These are phyloP conservation scores for Marasmius tenuissimus DNA, from an alignment of 1,284 basidiomycete genomes.

Conservation along the genomic window DNA sequence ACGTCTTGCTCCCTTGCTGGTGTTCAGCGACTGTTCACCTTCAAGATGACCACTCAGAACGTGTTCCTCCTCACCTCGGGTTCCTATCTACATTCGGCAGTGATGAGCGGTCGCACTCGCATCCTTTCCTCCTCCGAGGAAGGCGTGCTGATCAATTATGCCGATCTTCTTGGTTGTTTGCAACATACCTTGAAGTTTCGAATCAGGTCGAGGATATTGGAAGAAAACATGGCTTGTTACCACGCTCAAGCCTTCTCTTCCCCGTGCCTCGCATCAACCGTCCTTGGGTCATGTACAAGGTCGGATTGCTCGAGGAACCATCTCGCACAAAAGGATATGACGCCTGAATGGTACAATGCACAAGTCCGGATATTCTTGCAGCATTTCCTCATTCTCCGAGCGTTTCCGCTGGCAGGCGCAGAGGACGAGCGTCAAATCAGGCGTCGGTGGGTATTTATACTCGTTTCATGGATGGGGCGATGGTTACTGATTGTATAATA, in stretches of 20 bases:
- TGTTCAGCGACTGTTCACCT: background rate
- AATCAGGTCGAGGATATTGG: background rate
- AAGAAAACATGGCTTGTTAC: background rate
- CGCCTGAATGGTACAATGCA: background rate
- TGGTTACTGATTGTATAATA: background rate
- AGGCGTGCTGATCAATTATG: background rate
- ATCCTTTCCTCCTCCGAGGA: background rate
- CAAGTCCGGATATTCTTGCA: background rate
- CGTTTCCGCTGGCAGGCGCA: background rate
- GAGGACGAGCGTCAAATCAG: background rate
- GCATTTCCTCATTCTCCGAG: background rate
- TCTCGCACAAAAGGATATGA: background rate
- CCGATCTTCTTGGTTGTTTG: background rate
- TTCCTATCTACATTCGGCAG: background rate
- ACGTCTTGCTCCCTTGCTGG: background rate
- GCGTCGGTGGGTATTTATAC: background rate
- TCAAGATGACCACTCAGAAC: conserved; percentile 2
- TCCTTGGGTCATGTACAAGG: background rate
- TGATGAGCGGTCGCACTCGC: background rate
- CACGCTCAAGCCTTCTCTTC: background rate
- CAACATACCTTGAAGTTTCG: background rate
- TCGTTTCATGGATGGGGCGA: no score
- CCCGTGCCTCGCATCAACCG: background rate
- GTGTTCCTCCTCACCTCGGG: background rate
- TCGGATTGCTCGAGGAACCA: background rate